These are phyloP conservation scores for Xylaria arbuscula DNA, from an alignment of 2,329 filamentous ascomycete genomes.

Conservation along the genomic window DNA sequence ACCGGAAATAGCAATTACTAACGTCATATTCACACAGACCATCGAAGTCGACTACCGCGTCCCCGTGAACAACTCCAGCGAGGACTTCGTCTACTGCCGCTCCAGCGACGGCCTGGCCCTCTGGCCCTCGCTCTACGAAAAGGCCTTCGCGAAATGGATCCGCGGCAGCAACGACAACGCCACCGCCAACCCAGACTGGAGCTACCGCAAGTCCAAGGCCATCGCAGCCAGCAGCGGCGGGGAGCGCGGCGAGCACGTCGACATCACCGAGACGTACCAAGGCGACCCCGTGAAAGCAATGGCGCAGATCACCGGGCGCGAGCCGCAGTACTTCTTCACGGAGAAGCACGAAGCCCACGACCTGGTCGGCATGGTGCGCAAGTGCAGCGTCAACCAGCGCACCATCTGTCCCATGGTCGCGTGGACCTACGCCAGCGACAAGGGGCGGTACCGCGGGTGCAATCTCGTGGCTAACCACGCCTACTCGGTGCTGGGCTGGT, in stretches of 20 bases:
- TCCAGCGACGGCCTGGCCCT: slow-evolving; percentile 56
- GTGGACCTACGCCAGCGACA: slow-evolving; percentile 55
- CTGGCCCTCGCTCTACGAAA: slow-evolving; percentile 60
- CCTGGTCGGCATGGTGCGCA: slow-evolving; percentile 54
- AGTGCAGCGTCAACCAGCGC: slow-evolving; percentile 56
- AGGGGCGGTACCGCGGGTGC: slow-evolving; percentile 52
- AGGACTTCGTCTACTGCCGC: slow-evolving; percentile 56
- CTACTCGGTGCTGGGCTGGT: slow-evolving; percentile 57
- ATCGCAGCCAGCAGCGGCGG: slow-evolving; percentile 2
- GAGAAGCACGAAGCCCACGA: slow-evolving; percentile 50
- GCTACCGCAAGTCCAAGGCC: background rate
- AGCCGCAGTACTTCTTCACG: slow-evolving; percentile 53
- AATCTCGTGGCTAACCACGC: slow-evolving; percentile 60
- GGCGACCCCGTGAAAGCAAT: slow-evolving; percentile 60
- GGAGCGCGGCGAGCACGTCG: slow-evolving; percentile 47
- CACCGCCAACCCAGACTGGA: background rate
- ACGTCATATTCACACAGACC: slow-evolving; percentile 31
- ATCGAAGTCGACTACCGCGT: slow-evolving; percentile 58
- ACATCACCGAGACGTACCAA: slow-evolving; percentile 55
- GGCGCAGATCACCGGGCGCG: slow-evolving; percentile 56
- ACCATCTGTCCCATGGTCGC: slow-evolving; percentile 58
- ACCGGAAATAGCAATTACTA: background rate
- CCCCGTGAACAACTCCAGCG: slow-evolving; percentile 58
- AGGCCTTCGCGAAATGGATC: slow-evolving; percentile 61
- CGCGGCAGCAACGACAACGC: slow-evolving; percentile 39